Evolutionary conservation across 225 moss, liverwort and hornwort genomes (phyloP), one percentile per base, ranked within the genome.

Genomic region (Takakia lepidozioides): DNA sequence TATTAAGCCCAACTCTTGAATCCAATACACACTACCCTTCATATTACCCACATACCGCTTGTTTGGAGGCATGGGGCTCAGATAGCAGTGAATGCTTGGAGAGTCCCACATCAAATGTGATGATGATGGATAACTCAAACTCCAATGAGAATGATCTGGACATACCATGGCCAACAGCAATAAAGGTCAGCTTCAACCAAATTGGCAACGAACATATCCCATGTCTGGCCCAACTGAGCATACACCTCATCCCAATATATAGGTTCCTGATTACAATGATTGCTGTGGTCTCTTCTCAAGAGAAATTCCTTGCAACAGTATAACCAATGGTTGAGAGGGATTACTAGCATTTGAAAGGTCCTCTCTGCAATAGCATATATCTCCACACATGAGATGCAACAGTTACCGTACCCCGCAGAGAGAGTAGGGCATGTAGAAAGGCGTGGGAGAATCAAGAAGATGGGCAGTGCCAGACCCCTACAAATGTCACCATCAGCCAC

Each of bases 401-500:
- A 22, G 3, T 23, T 21, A 56, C n/a, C 67, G 20, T 83, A 98
- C 98, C 98, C 91, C 45, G 91, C 91, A 55, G 87, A 83, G 16
- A 98, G 70, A 27, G 91, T 75, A 22, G 98, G 98, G 46, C 98
- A 98, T 2, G 98, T 87, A 60, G 62, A 72, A 62, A 98, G 82
- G 26, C 98, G 87, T 71, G 98, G 98, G 58, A 98, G 91, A 56
- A 91, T 79, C 60, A 98, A 66, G 58, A 87, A 85, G 55, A 98
- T 98, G 36, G 98, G 98, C 41, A 98, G 46, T 35, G 71, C 57
- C 41, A 83, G 39, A 16, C 98, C 87, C 58, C 83, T 78, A 51
- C 85, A 98, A 51, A 98, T 69, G 73, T 98, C 87, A 21, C 98
- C 98, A 68, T 91, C 91, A 27, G 78, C 91, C 54, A 98, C 85